phyloP scores from a whole-genome alignment of 768 basidiomycete genomes.

The Termitomyces eurrhizus region DNA sequence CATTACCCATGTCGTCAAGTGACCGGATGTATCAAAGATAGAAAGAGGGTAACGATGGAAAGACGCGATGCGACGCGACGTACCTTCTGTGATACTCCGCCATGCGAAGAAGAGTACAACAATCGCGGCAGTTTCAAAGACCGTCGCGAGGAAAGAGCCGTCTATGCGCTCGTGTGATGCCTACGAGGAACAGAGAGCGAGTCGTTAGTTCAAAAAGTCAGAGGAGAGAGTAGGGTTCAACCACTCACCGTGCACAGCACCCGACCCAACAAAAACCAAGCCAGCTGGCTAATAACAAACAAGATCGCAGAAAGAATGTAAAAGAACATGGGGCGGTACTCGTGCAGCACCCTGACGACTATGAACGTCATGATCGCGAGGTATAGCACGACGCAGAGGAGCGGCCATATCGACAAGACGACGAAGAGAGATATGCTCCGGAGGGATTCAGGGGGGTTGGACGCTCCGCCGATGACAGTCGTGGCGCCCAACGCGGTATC shows the following conservation, averaged over 20 bases:
- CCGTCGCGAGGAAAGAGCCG: slow-evolving; percentile 81
- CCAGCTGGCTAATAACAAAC: slow-evolving; percentile 79
- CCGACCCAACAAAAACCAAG: slow-evolving; percentile 75
- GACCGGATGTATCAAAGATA: too few species aligned
- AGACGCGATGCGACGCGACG: slow-evolving; percentile 11
- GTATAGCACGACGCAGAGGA: slow-evolving; percentile 50
- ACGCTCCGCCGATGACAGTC: slow-evolving; percentile 48
- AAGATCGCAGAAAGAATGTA: slow-evolving; percentile 71
- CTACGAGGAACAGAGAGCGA: slow-evolving; percentile 22
- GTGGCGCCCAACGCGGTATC: slow-evolving; percentile 76
- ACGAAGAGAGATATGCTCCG: slow-evolving; percentile 76
- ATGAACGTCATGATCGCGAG: slow-evolving; percentile 77
- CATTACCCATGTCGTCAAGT: too few species aligned
- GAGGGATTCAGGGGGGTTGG: slow-evolving; percentile 52
- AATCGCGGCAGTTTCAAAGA: slow-evolving; percentile 77
- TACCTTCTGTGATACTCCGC: slow-evolving; percentile 87
- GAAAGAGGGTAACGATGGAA: too few species aligned
- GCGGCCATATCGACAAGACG: slow-evolving; percentile 74
- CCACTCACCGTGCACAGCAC: slow-evolving; percentile 60
- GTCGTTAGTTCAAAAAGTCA: too few species aligned
- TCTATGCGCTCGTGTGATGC: slow-evolving; percentile 70
- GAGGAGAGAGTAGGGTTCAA: too few species aligned
- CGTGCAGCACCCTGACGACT: slow-evolving; percentile 70
- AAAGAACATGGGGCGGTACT: slow-evolving; percentile 75
- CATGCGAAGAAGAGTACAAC: slow-evolving; percentile 72